A percentile compares a stretch with the other conserved stretches of the same genome.
Evolutionary conservation across 2,329 filamentous ascomycete genomes (phyloP).

Genomic region (Niveomyces coronatus): DNA sequence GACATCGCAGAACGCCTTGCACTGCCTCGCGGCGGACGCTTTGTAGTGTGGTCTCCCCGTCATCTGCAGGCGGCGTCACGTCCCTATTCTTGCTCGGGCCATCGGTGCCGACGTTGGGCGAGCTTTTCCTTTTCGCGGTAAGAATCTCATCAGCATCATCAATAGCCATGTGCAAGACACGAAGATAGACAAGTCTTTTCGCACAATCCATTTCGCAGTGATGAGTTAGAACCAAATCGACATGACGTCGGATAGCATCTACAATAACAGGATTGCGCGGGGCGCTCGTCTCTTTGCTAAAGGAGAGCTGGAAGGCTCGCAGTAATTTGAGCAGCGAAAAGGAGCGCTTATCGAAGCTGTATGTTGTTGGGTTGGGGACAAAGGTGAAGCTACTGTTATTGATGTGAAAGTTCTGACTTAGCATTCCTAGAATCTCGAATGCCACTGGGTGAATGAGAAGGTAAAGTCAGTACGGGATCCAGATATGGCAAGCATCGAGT

Average conservation of each 20-base stretch:
- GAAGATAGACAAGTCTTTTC: conserved; percentile 25
- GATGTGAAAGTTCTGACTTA: conserved; percentile 40
- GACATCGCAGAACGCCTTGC: conserved; percentile 35
- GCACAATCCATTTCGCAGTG: conserved; percentile 15
- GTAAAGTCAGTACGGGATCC: neutral
- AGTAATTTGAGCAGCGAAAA: conserved; percentile 34
- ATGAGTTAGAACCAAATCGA: conserved; percentile 15
- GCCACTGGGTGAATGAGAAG: conserved; percentile 30
- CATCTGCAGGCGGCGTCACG: neutral
- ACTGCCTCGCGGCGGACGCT: conserved; percentile 26
- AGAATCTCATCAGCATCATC: conserved; percentile 34
- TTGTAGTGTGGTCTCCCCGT: conserved; percentile 13
- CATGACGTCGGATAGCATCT: conserved; percentile 17
- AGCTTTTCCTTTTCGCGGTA: conserved; percentile 19
- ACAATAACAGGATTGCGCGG: conserved; percentile 17
- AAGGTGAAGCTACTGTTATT: conserved; percentile 39
- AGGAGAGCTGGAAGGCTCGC: conserved; percentile 24
- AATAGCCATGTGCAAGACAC: conserved; percentile 30
- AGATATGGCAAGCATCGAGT: neutral
- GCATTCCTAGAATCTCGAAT: conserved; percentile 50
- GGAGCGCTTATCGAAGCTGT: conserved; percentile 41
- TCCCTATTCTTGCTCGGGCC: neutral
- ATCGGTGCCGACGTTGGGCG: neutral
- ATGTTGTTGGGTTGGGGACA: conserved; percentile 46
- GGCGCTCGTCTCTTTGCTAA: conserved; percentile 15